A percentile compares a stretch with the other conserved stretches of the same genome.
Evolutionary conservation across 441 rosid species (phyloP).

Genomic region (Dalechampia spathulata): DNA sequence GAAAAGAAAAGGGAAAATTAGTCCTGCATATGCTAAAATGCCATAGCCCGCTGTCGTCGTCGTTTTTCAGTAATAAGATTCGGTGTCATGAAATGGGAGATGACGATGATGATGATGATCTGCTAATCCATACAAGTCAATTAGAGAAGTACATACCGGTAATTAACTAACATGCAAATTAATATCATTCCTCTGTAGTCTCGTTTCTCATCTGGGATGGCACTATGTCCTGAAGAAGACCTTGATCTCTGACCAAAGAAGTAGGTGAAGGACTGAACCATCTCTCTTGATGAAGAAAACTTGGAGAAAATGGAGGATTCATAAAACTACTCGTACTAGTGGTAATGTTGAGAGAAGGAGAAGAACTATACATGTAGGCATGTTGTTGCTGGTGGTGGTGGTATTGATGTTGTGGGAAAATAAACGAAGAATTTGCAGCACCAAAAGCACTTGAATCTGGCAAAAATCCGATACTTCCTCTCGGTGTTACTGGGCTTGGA

Average conservation of each 20-base stretch:
- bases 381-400: slow-evolving; percentile 35
- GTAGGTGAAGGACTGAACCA: slow-evolving; percentile 24
- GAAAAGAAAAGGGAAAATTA: not conserved
- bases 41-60: too few species aligned
- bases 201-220: slow-evolving; percentile 60
- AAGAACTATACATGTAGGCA: slow-evolving; percentile 29
- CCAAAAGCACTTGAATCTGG: slow-evolving; percentile 31
- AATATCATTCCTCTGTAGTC: slow-evolving; percentile 21
- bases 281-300: slow-evolving; percentile 28
- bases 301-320: slow-evolving; percentile 17
- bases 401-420: slow-evolving; percentile 47
- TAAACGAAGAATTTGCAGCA: slow-evolving; percentile 28
- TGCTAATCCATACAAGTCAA: slow-evolving; percentile 7
- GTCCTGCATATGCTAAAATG: not conserved
- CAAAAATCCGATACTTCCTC: too few species aligned
- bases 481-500: slow-evolving; percentile 58
- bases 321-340: slow-evolving; percentile 21
- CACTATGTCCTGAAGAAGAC: slow-evolving; percentile 91
- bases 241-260: slow-evolving; percentile 48
- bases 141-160: slow-evolving; percentile 36
- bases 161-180: too few species aligned
- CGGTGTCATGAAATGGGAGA: too few species aligned
- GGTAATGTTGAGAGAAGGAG: slow-evolving; percentile 33
- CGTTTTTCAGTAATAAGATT: too few species aligned
- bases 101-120: slow-evolving; percentile 1